Evolutionary conservation across 345 rosid genomes (phyloP), one percentile per base, ranked within the genome.

Genomic region (Gynandropsis gynandra): DNA sequence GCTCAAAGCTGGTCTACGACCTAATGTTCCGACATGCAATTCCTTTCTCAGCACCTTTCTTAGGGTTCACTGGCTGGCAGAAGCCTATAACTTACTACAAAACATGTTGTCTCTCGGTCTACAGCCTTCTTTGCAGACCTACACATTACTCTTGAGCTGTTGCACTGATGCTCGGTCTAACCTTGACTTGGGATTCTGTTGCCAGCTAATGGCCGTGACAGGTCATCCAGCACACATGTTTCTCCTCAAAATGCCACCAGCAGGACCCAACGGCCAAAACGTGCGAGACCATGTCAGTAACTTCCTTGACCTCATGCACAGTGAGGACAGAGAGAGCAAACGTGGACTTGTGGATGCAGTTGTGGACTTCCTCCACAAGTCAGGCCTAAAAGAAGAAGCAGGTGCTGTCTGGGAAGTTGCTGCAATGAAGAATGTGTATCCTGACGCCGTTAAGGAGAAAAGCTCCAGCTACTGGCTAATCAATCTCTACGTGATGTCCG

Each of bases 291-390:
- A 90, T 38, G 80, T 68, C 27, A 64, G 77, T 62, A 79, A 48
- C 59, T 90, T 90, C 77, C 66, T 90, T 67, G 89, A 87, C 67
- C 55, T 78, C 67, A 83, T 90, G 90, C 98, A 74, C 66, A 83
- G 96, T 51, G 95, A 89, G 73, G 95, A 89, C 66, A 84, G 92
- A 62, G 96, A 90, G 79, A 87, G 98, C 80, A 90, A 90, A 72
- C 73, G 96, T 63, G 98, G 98, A 46, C 81, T 90, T 7, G 79
- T 84, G 42, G 96, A 90, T 57, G 80, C 96, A 1, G 83, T 86
- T 50, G 87, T 86, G 21, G 89, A 89, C 74, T 86, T 89, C 66
- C 85, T 83, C 52, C 96, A 86, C 67, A 89, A 86, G 68, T 81
- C 96, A 1, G 95, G 97, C 37, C 82, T 80, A 9, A 86, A 89